Evolutionary conservation across 129 eudicot genomes (phyloP).

Genomic region (Logfia minima): DNA sequence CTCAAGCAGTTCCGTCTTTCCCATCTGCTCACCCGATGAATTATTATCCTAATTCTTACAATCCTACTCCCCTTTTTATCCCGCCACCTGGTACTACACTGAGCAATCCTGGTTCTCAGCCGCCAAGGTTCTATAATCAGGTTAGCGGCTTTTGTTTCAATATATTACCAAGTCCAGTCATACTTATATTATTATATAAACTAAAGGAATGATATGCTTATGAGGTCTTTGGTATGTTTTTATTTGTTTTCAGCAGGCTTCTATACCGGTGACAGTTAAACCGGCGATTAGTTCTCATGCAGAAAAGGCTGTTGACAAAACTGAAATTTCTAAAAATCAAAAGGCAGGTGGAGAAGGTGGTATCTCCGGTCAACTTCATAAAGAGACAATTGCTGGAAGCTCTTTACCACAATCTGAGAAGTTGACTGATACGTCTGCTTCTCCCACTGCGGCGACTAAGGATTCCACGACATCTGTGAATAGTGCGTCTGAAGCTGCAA

Average conservation of each 20-base stretch:
- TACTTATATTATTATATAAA: not conserved
- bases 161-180: not conserved
- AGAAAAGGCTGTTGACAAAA: slow-evolving; percentile 39
- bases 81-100: slow-evolving; percentile 48
- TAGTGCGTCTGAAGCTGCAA: slow-evolving; percentile 23
- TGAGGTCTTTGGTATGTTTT: not conserved
- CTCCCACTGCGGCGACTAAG: slow-evolving; percentile 29
- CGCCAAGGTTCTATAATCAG: slow-evolving; percentile 61
- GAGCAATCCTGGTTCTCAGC: slow-evolving; percentile 52
- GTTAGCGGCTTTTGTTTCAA: slow-evolving; percentile 33
- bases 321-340: not conserved
- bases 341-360: not conserved
- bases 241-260: slow-evolving; percentile 19
- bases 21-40: slow-evolving; percentile 48
- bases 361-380: not conserved
- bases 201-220: slow-evolving; percentile 18
- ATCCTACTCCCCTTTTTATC: slow-evolving; percentile 33
- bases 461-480: slow-evolving; percentile 17
- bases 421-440: not conserved
- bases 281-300: slow-evolving; percentile 49
- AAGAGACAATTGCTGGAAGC: slow-evolving; percentile 25
- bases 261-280: slow-evolving; percentile 60
- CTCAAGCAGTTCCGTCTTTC: slow-evolving; percentile 55
- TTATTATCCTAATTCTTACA: slow-evolving; percentile 56
- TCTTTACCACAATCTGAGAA: slow-evolving; percentile 26